phyloP scores from a whole-genome alignment of 1,284 basidiomycete genomes.

The Waitea zeae region DNA sequence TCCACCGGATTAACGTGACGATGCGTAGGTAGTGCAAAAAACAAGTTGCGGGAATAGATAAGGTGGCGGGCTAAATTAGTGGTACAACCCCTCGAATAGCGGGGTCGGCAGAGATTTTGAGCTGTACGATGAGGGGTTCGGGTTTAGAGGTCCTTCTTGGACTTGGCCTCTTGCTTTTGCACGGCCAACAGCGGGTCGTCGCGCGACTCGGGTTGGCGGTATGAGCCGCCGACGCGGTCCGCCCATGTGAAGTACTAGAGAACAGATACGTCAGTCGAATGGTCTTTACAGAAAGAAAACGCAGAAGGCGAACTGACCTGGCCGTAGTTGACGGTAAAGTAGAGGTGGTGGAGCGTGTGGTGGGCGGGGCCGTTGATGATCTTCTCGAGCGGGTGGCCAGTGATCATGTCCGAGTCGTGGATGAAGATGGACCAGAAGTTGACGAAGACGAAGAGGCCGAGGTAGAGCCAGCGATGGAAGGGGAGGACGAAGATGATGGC shows the following conservation, averaged over 20 bases:
- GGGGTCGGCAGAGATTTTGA: no score
- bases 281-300: background rate
- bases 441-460: constrained; percentile 73
- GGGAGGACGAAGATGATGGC: constrained; percentile 88
- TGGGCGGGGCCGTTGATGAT: constrained; percentile 97
- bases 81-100: no score
- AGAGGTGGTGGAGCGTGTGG: constrained; percentile 91
- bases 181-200: constrained; percentile 85
- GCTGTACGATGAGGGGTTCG: no score
- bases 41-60: no score
- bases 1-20: no score
- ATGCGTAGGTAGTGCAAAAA: no score
- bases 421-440: constrained; percentile 93
- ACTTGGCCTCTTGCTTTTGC: no score
- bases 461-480: constrained; percentile 70
- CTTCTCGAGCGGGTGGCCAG: constrained; percentile 78
- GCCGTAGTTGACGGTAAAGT: constrained; percentile 94
- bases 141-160: no score
- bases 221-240: constrained; percentile 72
- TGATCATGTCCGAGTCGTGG: constrained; percentile 99
- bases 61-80: no score
- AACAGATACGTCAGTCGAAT: background rate
- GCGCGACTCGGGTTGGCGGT: constrained; percentile 69
- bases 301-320: constrained; percentile 28
- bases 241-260: constrained; percentile 88